Percentiles rank a stretch among this genome's conserved stretches.
These are phyloP conservation scores for Rhytidiadelphus loreus DNA, from an alignment of 225 moss, liverwort and hornwort genomes.

Conservation along the genomic window DNA sequence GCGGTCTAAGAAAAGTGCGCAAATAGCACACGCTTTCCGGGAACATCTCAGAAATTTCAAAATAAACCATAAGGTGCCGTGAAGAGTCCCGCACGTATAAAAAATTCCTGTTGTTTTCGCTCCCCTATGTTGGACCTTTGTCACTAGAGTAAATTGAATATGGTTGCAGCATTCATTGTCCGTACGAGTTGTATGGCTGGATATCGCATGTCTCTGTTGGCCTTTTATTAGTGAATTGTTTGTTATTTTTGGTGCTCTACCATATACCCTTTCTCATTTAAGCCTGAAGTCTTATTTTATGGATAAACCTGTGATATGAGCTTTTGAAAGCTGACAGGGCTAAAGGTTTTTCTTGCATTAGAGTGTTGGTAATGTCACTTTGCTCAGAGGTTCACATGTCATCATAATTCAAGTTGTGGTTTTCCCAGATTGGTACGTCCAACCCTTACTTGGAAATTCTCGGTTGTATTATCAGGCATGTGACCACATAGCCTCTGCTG, in stretches of 20 bases:
- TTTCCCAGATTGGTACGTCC: not conserved
- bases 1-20: not conserved
- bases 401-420: not conserved
- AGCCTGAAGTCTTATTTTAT: not conserved
- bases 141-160: not conserved
- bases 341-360: not conserved
- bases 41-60: not conserved
- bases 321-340: not conserved
- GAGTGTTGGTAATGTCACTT: not conserved
- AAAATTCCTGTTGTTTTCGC: not conserved
- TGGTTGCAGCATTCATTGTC: not conserved
- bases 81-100: not conserved
- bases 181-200: not conserved
- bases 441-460: not conserved
- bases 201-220: not conserved
- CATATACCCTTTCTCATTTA: not conserved
- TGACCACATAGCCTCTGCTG: not conserved
- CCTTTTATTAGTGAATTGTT: not conserved
- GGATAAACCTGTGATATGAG: not conserved
- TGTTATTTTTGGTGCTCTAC: not conserved
- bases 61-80: not conserved
- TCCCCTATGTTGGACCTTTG: not conserved
- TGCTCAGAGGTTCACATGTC: not conserved
- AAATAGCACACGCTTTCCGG: not conserved
- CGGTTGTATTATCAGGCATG: not conserved